phyloP scores from a whole-genome alignment of 768 basidiomycete species.

The Coprinopsis strossmayeri region DNA sequence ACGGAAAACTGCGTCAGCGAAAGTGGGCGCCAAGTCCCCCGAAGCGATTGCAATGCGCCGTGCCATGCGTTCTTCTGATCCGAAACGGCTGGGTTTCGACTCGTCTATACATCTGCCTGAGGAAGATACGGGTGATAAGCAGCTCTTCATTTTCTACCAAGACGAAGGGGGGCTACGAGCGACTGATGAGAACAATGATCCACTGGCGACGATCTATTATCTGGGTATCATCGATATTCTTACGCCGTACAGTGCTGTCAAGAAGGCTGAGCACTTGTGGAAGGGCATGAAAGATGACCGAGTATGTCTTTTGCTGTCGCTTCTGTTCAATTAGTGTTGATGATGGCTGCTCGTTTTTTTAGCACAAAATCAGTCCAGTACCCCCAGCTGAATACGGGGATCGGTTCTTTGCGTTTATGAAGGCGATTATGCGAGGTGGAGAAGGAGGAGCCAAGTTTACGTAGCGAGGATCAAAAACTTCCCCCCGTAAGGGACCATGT shows the following conservation, averaged over 20 bases:
- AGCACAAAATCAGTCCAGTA: constrained; percentile 96
- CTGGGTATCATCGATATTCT: constrained; percentile 95
- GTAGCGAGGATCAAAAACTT: too few species aligned
- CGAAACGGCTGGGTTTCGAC: constrained; percentile 51
- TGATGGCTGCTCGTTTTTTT: constrained; percentile 14
- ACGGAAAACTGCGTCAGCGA: constrained; percentile 42
- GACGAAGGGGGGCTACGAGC: constrained; percentile 92
- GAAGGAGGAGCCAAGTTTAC: constrained; percentile 48
- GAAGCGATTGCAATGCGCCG: constrained; percentile 83
- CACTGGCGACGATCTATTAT: constrained; percentile 77
- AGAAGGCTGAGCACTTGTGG: constrained; percentile 87
- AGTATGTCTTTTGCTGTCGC: constrained; percentile 43
- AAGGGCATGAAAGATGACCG: constrained; percentile 84
- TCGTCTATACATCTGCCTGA: constrained; percentile 48
- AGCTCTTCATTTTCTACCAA: constrained; percentile 89
- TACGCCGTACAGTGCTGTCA: constrained; percentile 76
- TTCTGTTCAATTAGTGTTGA: not conserved
- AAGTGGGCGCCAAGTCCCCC: constrained; percentile 48
- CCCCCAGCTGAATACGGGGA: constrained; percentile 82
- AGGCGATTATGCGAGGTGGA: constrained; percentile 78
- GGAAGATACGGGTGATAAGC: constrained; percentile 43
- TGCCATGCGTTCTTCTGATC: constrained; percentile 79
- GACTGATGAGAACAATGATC: constrained; percentile 78
- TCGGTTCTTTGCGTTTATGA: constrained; percentile 85
- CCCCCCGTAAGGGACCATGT: too few species aligned